Base-by-base conservation (phyloP, 2,329 filamentous ascomycete species). In the Neofusicoccum parvum region DNA sequence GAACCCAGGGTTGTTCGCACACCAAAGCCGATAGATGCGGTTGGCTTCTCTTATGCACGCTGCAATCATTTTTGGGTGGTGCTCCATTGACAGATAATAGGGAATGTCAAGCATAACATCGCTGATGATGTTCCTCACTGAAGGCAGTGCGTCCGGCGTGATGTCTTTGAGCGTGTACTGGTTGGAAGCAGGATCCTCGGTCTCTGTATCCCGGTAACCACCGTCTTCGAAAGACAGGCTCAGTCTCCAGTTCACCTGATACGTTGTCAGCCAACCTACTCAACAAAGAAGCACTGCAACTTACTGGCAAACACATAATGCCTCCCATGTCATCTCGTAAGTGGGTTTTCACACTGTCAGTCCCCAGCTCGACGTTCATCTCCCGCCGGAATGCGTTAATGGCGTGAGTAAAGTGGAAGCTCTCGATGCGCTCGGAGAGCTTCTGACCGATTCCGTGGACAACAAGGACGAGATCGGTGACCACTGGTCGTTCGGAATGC, bases 71-170 rank as follows among this genome's bases (percentile, higher is more conserved):
- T 93, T 97, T 3, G 90, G 87, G 73, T 98, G 97, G 79, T 98
- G 94, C 65, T 78, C 73, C 66, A 96, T 91, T 0, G 94, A 98
- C 80, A 99, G 89, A 79, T 98, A 99, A 75, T 97, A 98, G 0
- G 95, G 95, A 58, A 99, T 94, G 75, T 99, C 95, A 58, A 98
- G 90, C 92, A 99, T 97, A 71, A 99, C 92, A 76, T 99, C 95
- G 48, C 92, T 96, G 67, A 99, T 96, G 74, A 99, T 88, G 73
- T 91, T 92, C 51, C 95, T 89, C 9, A 99, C 90, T 0, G 92
- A 93, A 0, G 94, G 94, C 36, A 99, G 92, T 0, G 92, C 95
- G 48, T 89, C 87, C 1, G 93, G 94, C 5, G 96, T 97, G 69
- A 99, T 97, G 70, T 98, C 94, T 70, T 94, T 91, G 14, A 99